Base-by-base conservation (phyloP, 2,329 filamentous ascomycete genomes). In the Xylaria arbuscula region DNA sequence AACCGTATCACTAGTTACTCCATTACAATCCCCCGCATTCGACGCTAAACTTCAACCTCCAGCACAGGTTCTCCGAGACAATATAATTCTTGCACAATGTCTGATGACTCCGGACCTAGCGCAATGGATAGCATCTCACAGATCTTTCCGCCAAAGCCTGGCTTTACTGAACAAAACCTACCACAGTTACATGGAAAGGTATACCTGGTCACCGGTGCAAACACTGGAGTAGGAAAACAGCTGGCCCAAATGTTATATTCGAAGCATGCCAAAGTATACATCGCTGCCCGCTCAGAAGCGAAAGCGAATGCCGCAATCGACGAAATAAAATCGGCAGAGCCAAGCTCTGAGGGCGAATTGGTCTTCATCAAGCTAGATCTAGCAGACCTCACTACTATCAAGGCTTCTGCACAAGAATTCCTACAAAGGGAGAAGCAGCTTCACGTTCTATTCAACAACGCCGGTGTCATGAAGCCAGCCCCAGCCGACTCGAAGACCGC, bases 261-360 rank as follows among this genome's bases (percentile, higher is more conserved):
- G 28, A 77, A 80, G 51, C 78, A 81, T 68, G 83, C 80, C 40
- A 82, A 78, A 56, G 80, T 85, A 50, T 85, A 83, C 71, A 68
- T 84, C 9, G 79, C 79, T 7, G 81, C 78, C 1, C 81, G 83
- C 19, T 80, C 79, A 1, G 74, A 79, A 58, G 73, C 76, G 2
- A 83, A 83, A 67, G 78, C 79, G 0, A 64, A 69, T 10, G 70
- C 65, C 2, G 80, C 82, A 1, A 84, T 85, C 59, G 64, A 70
- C 3, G 73, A 76, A 9, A 82, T 85, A 69, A 77, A 80, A 62
- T 47, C 64, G 10, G 32, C 70, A 24, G 17, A 28, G 9, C 61
- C 15, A 45, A 68, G 1, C 69, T 69, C 40, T 24, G 65, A 54
- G 13, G 81, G 81, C 28, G 32, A 70, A 19, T 59, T 83, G 0